Base-by-base conservation (phyloP, 2,329 filamentous ascomycete genomes). In the Cytospora leucostoma region DNA sequence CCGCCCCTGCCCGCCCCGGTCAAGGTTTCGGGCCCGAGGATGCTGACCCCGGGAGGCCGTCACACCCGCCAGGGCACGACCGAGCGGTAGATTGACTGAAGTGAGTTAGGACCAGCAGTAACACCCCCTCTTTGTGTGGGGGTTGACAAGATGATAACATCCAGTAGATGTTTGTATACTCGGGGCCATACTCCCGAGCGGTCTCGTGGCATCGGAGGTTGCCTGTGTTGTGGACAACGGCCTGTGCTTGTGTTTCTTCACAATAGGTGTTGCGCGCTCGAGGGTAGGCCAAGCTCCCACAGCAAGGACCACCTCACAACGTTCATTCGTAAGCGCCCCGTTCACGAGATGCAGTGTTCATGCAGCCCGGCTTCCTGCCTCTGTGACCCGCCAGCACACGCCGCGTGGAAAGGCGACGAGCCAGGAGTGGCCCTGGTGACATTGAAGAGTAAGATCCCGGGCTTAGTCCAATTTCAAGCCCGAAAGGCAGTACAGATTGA, bases 281-380 rank as follows among this genome's bases (percentile, higher is more conserved):
- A 47, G 7, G 21, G 44, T 47, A 56, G 35, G 13, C n/a, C 35
- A 17, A 54, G n/a, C 10, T 15, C n/a, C 47, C 21, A n/a, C n/a
- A n/a, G n/a, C n/a, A 33, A 19, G 40, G 50, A 27, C 33, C 11
- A 50, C 40, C 33, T 27, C 27, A 4, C 27, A 27, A 12, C 7
- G 37, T 8, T 33, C n/a, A 32, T 17, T 13, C 37, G 50, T n/a
- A 21, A 21, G 47, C 37, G 21, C 40, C 15, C 57, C 56, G 38
- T 35, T 50, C 61, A 54, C 56, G 56, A 54, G 56, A 55, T 27
- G 61, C 34, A 38, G 56, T 54, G 61, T 19, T 35, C 56, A 55
- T 55, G 61, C 38, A 33, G 32, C 38, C 50, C 52, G 44, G 44
- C n/a, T 12, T 12, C 44, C 44, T 47, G 4, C 44, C 4, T 47